These are phyloP conservation scores for Baudoinia panamericana DNA, from an alignment of 495 filamentous ascomycete species.

Conservation along the genomic window DNA sequence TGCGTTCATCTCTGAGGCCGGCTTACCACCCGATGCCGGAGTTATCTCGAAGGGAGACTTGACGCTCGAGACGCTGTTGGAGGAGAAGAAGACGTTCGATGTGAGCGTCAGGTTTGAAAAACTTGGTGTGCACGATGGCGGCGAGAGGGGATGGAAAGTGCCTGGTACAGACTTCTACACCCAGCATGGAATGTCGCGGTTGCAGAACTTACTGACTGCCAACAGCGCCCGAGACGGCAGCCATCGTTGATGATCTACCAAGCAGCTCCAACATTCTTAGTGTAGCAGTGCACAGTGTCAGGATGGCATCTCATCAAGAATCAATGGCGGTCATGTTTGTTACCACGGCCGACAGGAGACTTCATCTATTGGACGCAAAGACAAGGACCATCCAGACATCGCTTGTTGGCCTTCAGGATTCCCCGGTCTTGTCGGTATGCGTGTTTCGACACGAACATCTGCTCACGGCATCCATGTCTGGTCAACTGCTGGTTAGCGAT, in stretches of 20 bases:
- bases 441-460: slow-evolving; percentile 27
- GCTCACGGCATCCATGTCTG: slow-evolving; percentile 51
- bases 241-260: slow-evolving; percentile 32
- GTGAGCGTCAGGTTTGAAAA: slow-evolving; percentile 44
- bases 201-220: no score
- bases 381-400: slow-evolving; percentile 24
- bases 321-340: slow-evolving; percentile 24
- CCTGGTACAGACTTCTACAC: background rate
- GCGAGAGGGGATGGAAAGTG: slow-evolving; percentile 34
- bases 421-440: slow-evolving; percentile 44
- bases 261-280: slow-evolving; percentile 42
- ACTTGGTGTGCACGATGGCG: slow-evolving; percentile 35
- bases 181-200: no score
- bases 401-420: slow-evolving; percentile 37
- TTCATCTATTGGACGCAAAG: slow-evolving; percentile 34
- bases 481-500: slow-evolving; percentile 38
- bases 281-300: slow-evolving; percentile 30
- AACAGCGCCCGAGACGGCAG: slow-evolving; percentile 40
- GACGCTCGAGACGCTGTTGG: slow-evolving; percentile 50
- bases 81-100: slow-evolving; percentile 54
- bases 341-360: slow-evolving; percentile 41
- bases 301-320: background rate
- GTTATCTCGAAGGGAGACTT: slow-evolving; percentile 31
- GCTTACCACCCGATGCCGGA: slow-evolving; percentile 38
- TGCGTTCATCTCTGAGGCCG: slow-evolving; percentile 49